These are phyloP conservation scores for Fusarium sp. DNA, from an alignment of 2,329 filamentous ascomycete genomes.

Conservation along the genomic window DNA sequence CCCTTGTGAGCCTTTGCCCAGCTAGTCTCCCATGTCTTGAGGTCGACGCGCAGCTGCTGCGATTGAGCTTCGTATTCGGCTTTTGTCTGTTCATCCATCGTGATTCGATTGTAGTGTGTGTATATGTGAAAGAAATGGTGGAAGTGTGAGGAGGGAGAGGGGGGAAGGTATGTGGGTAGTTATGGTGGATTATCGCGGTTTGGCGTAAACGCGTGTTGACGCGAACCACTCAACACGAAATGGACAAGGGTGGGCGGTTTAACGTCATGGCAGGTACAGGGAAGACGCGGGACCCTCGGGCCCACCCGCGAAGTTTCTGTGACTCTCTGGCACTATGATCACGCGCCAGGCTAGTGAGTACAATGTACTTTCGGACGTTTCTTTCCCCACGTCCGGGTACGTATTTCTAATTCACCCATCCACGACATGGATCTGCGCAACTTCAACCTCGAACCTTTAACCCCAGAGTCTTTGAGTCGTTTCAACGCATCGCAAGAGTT, in stretches of 20 bases:
- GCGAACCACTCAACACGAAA: slow-evolving; percentile 43
- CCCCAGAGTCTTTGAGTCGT: background rate
- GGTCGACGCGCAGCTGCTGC: slow-evolving; percentile 70
- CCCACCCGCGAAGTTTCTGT: slow-evolving; percentile 1
- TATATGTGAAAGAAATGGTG: background rate
- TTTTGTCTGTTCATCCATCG: slow-evolving; percentile 62
- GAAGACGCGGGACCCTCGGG: slow-evolving; percentile 11
- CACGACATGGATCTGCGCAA: slow-evolving; percentile 2
- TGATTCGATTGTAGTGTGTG: background rate
- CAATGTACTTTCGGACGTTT: background rate
- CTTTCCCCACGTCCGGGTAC: slow-evolving; percentile 5
- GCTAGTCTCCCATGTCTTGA: slow-evolving; percentile 80
- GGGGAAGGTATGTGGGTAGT: slow-evolving; percentile 3
- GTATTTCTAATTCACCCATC: slow-evolving; percentile 7
- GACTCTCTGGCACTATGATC: background rate
- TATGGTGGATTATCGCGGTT: slow-evolving; percentile 32
- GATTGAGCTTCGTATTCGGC: slow-evolving; percentile 62
- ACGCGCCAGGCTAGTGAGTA: background rate
- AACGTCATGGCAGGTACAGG: slow-evolving; percentile 36
- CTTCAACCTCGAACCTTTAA: background rate
- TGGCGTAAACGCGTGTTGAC: slow-evolving; percentile 36
- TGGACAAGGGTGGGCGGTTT: slow-evolving; percentile 1
- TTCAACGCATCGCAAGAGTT: background rate
- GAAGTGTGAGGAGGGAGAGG: slow-evolving; percentile 1
- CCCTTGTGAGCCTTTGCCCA: slow-evolving; percentile 74